Evolutionary conservation across 1,139 yeast species (phyloP).

Genomic region (Saccharomyces hybrid): DNA sequence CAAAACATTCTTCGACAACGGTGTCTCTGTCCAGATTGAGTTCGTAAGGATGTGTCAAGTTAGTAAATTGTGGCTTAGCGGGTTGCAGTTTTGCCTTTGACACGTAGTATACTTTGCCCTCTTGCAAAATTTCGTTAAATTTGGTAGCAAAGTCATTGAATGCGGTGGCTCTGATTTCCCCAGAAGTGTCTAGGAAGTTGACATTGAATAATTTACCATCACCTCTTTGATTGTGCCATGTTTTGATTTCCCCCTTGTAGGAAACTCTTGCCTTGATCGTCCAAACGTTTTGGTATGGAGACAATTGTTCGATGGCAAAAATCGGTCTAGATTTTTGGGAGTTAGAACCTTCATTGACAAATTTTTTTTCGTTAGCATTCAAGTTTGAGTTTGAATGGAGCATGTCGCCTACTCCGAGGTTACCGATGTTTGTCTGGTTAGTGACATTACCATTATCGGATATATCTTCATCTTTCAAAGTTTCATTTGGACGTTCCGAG

Average conservation of each 20-base stretch:
- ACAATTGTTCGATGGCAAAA: slow-evolving; percentile 75
- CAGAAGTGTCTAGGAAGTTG: slow-evolving; percentile 86
- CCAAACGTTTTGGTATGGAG: slow-evolving; percentile 91
- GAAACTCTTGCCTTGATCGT: slow-evolving; percentile 88
- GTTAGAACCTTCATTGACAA: slow-evolving; percentile 8
- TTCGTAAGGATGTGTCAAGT: slow-evolving; percentile 83
- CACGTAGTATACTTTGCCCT: slow-evolving; percentile 82
- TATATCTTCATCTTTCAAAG: slow-evolving; percentile 27
- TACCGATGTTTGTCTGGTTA: background rate
- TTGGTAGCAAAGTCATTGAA: slow-evolving; percentile 83
- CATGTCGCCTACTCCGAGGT: background rate
- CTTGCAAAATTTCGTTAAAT: slow-evolving; percentile 66
- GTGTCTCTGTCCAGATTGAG: slow-evolving; percentile 76
- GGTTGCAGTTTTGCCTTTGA: slow-evolving; percentile 75
- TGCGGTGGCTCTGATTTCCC: slow-evolving; percentile 94
- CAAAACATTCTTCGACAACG: slow-evolving; percentile 62
- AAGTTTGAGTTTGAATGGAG: slow-evolving; percentile 2
- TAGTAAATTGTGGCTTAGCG: slow-evolving; percentile 82
- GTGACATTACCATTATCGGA: slow-evolving; percentile 6
- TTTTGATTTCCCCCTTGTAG: slow-evolving; percentile 77
- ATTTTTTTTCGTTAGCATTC: slow-evolving; percentile 4
- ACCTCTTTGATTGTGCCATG: slow-evolving; percentile 81
- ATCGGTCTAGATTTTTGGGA: slow-evolving; percentile 36
- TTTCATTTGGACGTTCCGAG: slow-evolving; percentile 47
- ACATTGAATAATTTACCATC: slow-evolving; percentile 87